Percentiles rank a stretch among this genome's conserved stretches.
Evolutionary conservation across 441 rosid genomes (phyloP).

Genomic region (Omphalea diandra): DNA sequence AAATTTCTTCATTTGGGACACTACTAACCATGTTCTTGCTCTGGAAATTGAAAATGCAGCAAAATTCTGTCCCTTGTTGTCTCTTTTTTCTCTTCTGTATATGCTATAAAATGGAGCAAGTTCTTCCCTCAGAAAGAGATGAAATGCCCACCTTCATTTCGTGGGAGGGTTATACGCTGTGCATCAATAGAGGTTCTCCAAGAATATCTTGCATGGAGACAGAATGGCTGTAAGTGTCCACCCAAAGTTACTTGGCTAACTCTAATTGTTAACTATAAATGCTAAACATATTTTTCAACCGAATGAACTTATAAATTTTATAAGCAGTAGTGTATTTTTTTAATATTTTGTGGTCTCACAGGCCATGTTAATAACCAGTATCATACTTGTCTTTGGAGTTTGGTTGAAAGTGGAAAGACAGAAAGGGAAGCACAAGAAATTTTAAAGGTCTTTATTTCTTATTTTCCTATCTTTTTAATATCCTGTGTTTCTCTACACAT

Average conservation of each 20-base stretch:
- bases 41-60: conserved; percentile 46
- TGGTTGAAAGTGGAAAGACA: conserved; percentile 64
- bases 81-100: conserved; percentile 68
- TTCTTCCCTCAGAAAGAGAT: conserved; percentile 61
- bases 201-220: conserved; percentile 89
- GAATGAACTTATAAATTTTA: not conserved
- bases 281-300: not conserved
- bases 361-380: conserved; percentile 71
- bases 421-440: conserved; percentile 54
- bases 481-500: not conserved
- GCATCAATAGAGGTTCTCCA: conserved; percentile 79
- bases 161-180: conserved; percentile 58
- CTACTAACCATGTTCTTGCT: conserved; percentile 8
- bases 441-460: conserved; percentile 51
- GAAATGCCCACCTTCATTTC: conserved; percentile 65
- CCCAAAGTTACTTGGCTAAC: not conserved
- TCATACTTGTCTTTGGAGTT: conserved; percentile 75
- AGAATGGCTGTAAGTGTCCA: conserved; percentile 62
- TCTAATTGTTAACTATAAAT: not conserved
- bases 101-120: conserved; percentile 68
- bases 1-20: not conserved
- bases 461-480: not conserved
- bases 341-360: conserved; percentile 38
- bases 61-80: conserved; percentile 68
- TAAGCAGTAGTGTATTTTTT: not conserved